These are phyloP conservation scores for Isatis lusitanica DNA, from an alignment of 441 rosid genomes.

Conservation along the genomic window DNA sequence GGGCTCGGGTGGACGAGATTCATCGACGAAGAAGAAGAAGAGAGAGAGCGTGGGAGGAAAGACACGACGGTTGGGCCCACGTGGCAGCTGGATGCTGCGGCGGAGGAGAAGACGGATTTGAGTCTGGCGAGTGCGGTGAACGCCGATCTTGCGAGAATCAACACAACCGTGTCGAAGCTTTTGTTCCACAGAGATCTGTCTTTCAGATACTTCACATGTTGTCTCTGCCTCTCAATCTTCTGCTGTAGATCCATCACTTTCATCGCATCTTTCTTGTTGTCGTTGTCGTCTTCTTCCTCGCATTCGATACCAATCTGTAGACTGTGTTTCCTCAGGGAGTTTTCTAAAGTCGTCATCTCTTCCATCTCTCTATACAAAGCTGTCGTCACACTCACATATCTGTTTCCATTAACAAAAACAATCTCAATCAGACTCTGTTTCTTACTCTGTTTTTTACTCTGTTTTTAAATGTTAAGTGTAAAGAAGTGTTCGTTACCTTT, in stretches of 20 bases:
- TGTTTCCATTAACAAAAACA: conserved; percentile 24
- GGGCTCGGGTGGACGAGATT: conserved; percentile 67
- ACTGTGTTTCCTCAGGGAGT: conserved; percentile 47
- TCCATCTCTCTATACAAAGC: conserved; percentile 75
- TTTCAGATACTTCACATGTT: conserved; percentile 73
- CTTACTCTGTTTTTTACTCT: background rate
- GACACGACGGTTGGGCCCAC: conserved; percentile 51
- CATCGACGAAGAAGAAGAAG: conserved; percentile 85
- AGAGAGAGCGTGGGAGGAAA: conserved; percentile 61
- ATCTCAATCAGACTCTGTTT: conserved; percentile 15
- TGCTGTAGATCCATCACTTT: conserved; percentile 69
- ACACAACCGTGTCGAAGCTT: conserved; percentile 65
- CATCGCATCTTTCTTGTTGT: conserved; percentile 42
- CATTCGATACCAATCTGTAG: conserved; percentile 36
- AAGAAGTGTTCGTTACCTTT: conserved; percentile 37
- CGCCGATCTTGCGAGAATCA: conserved; percentile 55
- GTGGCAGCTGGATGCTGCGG: conserved; percentile 29
- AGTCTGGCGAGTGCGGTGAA: conserved; percentile 75
- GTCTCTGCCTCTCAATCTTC: conserved; percentile 64
- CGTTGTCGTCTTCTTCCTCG: conserved; percentile 29
- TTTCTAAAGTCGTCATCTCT: conserved; percentile 61
- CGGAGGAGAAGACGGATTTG: conserved; percentile 58
- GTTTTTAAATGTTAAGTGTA: background rate
- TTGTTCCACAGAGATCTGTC: conserved; percentile 84
- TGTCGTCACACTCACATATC: conserved; percentile 62